Conservation (phyloP, 495 filamentous ascomycete species). For the Lasiosphaeria ovina region DNA sequence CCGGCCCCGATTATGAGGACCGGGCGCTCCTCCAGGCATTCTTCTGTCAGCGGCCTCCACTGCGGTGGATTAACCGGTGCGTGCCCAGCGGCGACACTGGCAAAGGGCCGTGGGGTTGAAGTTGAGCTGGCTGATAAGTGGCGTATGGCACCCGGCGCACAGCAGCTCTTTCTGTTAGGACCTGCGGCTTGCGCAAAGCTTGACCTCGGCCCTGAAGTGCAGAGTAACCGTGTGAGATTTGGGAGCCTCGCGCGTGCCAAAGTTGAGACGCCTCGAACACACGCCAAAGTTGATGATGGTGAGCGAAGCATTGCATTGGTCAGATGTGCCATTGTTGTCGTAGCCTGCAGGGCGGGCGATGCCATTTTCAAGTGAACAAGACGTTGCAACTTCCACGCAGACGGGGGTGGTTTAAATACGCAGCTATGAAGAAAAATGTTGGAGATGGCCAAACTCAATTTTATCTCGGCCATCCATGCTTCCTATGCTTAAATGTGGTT, state of each 20-base stretch:
- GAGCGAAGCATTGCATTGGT: slow-evolving; percentile 10
- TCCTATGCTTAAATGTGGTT: background rate
- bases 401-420: background rate
- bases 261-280: slow-evolving; percentile 3
- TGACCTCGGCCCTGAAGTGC: background rate
- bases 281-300: slow-evolving; percentile 1
- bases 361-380: slow-evolving; percentile 1
- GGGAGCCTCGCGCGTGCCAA: background rate
- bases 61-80: background rate
- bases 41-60: slow-evolving; percentile 28
- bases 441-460: slow-evolving; percentile 2
- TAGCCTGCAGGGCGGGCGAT: background rate
- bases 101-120: background rate
- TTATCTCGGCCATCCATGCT: background rate
- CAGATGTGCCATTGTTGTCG: background rate
- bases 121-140: slow-evolving; percentile 8
- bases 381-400: background rate
- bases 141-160: background rate
- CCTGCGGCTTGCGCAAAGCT: background rate
- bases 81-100: background rate
- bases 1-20: slow-evolving; percentile 40
- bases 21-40: slow-evolving; percentile 32
- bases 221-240: background rate
- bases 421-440: slow-evolving; percentile 6
- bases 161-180: background rate